Evolutionary conservation across 352 stramenopile species (phyloP).

Genomic region (Thalassiosira hispida): DNA sequence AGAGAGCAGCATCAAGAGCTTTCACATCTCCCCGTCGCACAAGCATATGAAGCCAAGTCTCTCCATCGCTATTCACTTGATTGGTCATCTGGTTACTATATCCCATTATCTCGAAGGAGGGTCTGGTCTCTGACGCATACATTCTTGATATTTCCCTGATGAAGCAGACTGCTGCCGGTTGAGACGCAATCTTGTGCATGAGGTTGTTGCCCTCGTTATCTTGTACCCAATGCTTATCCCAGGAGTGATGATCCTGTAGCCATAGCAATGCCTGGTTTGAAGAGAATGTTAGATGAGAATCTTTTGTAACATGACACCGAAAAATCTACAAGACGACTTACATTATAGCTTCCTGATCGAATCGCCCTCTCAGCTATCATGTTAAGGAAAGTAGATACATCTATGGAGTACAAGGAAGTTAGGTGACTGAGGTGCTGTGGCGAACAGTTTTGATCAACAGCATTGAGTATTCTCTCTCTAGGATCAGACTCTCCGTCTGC

Average conservation of each 20-base stretch:
- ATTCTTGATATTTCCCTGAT: slow-evolving; percentile 6
- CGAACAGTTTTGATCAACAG: slow-evolving; percentile 33
- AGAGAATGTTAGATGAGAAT: too few relatives aligned
- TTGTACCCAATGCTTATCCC: too few relatives aligned
- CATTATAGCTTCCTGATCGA: slow-evolving; percentile 21
- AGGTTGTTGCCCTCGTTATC: slow-evolving; percentile 37
- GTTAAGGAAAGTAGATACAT: slow-evolving; percentile 27
- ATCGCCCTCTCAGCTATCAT: slow-evolving; percentile 24
- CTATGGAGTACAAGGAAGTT: background rate
- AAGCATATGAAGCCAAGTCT: slow-evolving; percentile 21
- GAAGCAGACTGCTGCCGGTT: slow-evolving; percentile 22
- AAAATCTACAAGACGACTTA: background rate
- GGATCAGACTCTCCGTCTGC: slow-evolving; percentile 1
- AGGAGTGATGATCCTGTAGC: too few relatives aligned
- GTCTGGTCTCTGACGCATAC: background rate
- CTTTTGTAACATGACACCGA: too few relatives aligned
- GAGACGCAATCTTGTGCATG: slow-evolving; percentile 34
- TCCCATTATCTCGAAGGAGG: background rate
- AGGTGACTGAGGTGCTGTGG: slow-evolving; percentile 25
- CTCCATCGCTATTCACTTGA: background rate
- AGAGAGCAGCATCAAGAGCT: slow-evolving; percentile 20
- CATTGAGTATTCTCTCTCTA: slow-evolving; percentile 24
- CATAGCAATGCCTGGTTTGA: slow-evolving; percentile 10
- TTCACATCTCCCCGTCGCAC: slow-evolving; percentile 13
- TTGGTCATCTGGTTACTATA: background rate